Percentiles rank a stretch among this genome's conserved stretches.
phyloP scores from a whole-genome alignment of 768 basidiomycete genomes.

The Mycena kentingensis region DNA sequence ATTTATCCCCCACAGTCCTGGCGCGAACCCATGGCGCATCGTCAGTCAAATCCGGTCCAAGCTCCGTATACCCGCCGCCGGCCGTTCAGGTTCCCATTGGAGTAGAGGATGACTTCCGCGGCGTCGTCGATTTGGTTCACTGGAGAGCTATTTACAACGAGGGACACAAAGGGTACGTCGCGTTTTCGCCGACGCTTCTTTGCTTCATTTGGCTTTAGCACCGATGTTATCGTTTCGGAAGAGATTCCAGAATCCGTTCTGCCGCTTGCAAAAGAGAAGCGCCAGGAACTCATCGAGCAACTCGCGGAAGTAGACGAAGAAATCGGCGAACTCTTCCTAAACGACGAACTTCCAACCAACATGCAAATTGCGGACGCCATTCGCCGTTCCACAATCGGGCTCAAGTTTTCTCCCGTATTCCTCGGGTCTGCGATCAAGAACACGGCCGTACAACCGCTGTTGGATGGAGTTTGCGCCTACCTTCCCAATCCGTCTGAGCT shows the following conservation, averaged over 20 bases:
- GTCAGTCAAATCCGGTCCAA: conserved; percentile 90
- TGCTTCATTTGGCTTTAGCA: conserved; percentile 42
- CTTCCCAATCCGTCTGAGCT: conserved; percentile 86
- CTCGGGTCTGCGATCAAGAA: conserved; percentile 98
- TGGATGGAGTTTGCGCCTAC: conserved; percentile 96
- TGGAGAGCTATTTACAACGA: conserved; percentile 96
- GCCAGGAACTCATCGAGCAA: conserved; percentile 88
- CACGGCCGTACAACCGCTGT: conserved; percentile 88
- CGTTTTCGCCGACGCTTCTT: conserved; percentile 1
- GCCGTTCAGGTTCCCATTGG: conserved; percentile 97
- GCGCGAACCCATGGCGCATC: conserved; percentile 96
- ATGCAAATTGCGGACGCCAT: conserved; percentile 81
- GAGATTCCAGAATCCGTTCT: conserved; percentile 82
- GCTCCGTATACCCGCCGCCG: conserved; percentile 88
- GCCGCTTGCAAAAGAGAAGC: conserved; percentile 79
- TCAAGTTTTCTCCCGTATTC: conserved; percentile 96
- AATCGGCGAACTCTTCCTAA: conserved; percentile 88
- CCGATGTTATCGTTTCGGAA: conserved; percentile 75
- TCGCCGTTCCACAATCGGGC: conserved; percentile 81
- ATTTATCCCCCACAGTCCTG: conserved; percentile 58
- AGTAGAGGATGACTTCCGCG: conserved; percentile 79
- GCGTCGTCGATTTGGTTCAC: conserved; percentile 91
- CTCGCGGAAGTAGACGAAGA: conserved; percentile 96
- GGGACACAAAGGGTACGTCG: conserved; percentile 85
- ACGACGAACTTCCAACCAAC: conserved; percentile 75